Base-by-base conservation (phyloP, 306 rosid genomes). In the Phaseolus lunatus region DNA sequence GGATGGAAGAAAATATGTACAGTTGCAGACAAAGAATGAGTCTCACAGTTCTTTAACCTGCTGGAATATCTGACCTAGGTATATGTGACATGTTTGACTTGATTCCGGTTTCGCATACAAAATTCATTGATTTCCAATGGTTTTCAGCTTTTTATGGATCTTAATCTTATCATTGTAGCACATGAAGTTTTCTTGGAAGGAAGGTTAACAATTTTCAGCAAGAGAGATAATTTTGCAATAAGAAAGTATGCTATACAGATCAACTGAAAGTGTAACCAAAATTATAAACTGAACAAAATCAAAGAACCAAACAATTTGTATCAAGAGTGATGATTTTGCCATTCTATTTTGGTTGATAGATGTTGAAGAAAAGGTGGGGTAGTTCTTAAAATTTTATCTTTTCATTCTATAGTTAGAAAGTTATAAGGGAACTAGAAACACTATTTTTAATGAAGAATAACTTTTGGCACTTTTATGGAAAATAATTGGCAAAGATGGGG, bases 1-100 rank as follows among this genome's bases (percentile, higher is more conserved):
- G 84, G 56, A 72, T 78, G 86, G 85, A 80, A 63, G 59, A 37
- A 79, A 73, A 65, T 57, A 59, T 63, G 31, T 65, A 67, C 7
- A 43, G 77, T 35, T 62, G 76, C 84, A 72, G 80, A 84, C 83
- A 63, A 66, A 86, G 85, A 79, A 73, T 86, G 81, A 84, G 78
- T 80, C 84, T 63, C 67, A 63, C 65, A 73, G 63, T 53, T 78
- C 67, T 73, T 74, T 9, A 63, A 48, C 49, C 69, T 57, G 77
- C 69, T 57, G 75, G 57, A 73, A 54, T 44, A n/a, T 80, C 72
- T 72, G 81, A 58, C 70, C 82, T 86, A 19, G 83, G 13, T 69
- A 50, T n/a, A 49, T 57, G 44, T 26, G 74, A 70, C 70, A 73
- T 78, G 84, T 81, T 69, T 56, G 79, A 66, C 56, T 73, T 29